A percentile compares a stretch with the other conserved stretches of the same genome.
These are phyloP conservation scores for Trichoderma atrobrunneum DNA, from an alignment of 2,329 filamentous ascomycete species.

Conservation along the genomic window DNA sequence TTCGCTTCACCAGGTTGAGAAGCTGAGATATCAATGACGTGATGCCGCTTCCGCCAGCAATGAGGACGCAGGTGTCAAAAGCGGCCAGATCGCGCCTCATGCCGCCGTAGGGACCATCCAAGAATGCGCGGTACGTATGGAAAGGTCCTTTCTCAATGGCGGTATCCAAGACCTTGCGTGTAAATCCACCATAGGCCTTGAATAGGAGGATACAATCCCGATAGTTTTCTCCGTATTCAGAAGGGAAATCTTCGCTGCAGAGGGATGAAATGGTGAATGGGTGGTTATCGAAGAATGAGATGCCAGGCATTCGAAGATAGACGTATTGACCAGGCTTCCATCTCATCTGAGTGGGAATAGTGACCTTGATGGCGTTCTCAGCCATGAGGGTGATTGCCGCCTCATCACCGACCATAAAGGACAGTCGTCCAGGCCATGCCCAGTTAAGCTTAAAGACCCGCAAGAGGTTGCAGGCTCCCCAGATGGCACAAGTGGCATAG, in stretches of 20 bases:
- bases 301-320: conserved; percentile 89
- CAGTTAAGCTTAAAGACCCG: conserved; percentile 88
- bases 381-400: conserved; percentile 85
- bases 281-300: conserved; percentile 88
- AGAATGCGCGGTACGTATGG: conserved; percentile 86
- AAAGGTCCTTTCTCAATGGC: conserved; percentile 83
- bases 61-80: conserved; percentile 89
- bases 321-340: conserved; percentile 95
- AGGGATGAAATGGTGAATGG: conserved; percentile 93
- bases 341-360: conserved; percentile 85
- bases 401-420: conserved; percentile 87
- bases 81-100: conserved; percentile 87
- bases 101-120: conserved; percentile 93
- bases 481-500: conserved; percentile 75
- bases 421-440: conserved; percentile 73
- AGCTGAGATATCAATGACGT: conserved; percentile 91
- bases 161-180: conserved; percentile 75
- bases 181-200: conserved; percentile 88
- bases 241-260: conserved; percentile 90
- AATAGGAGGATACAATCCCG: conserved; percentile 89
- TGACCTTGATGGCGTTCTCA: conserved; percentile 93
- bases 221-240: conserved; percentile 83
- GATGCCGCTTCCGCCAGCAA: conserved; percentile 91
- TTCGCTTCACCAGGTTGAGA: conserved; percentile 90
- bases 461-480: conserved; percentile 69